phyloP scores from a whole-genome alignment of 108 stramenopile genomes.

The Aurantiochytrium sp. region DNA sequence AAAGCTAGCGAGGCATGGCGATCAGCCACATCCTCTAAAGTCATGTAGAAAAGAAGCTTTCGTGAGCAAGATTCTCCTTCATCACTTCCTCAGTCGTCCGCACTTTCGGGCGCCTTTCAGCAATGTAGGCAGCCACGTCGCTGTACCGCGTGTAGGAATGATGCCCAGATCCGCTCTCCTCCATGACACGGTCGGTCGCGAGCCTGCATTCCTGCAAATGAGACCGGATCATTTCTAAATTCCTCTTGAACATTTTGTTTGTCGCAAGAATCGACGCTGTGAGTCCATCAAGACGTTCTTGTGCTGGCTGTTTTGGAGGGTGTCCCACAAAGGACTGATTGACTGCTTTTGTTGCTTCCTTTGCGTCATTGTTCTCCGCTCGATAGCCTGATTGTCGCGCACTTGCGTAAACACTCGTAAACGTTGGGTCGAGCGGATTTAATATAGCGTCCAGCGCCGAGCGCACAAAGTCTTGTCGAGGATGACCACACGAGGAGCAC shows the following conservation, averaged over 20 bases:
- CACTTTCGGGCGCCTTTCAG: not conserved
- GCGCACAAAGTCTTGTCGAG: not conserved
- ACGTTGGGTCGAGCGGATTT: not conserved
- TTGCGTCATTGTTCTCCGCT: not conserved
- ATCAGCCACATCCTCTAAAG: too few species aligned
- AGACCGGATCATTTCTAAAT: not conserved
- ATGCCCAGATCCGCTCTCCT: not conserved
- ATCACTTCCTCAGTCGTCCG: not conserved
- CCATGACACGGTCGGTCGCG: not conserved
- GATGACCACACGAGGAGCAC: too few species aligned
- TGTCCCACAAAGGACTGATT: too few species aligned
- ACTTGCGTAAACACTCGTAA: not conserved
- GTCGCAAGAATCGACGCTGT: not conserved
- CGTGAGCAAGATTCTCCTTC: not conserved
- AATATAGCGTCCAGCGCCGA: not conserved
- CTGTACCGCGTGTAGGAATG: not conserved
- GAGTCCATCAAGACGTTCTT: not conserved
- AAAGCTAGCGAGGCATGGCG: too few species aligned
- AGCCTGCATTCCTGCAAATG: not conserved
- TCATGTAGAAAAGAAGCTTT: too few species aligned
- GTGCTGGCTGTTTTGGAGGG: too few species aligned
- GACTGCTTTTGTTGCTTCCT: too few species aligned
- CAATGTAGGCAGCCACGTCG: not conserved
- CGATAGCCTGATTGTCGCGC: not conserved
- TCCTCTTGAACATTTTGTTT: not conserved